Conservation (phyloP, 108 stramenopile species). For the Nannochloropsis oceanica region DNA sequence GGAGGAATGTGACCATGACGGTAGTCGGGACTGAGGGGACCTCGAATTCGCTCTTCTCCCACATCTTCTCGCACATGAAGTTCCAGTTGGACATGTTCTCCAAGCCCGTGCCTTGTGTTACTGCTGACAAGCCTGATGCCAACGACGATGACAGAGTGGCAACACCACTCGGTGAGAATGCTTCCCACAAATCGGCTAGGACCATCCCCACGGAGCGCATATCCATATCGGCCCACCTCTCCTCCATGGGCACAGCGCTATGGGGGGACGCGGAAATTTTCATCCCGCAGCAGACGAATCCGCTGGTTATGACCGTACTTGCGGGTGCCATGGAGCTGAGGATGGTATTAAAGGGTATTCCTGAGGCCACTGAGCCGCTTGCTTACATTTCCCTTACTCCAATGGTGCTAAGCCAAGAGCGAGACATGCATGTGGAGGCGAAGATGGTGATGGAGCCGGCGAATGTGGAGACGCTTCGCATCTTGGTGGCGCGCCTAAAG, state of each 20-base stretch:
- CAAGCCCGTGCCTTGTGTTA: not conserved
- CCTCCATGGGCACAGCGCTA: not conserved
- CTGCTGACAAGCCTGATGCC: not conserved
- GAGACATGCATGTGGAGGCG: not conserved
- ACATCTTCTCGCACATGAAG: not conserved
- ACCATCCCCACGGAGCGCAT: not conserved
- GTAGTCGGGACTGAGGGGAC: not conserved
- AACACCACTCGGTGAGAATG: not conserved
- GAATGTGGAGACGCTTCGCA: not conserved
- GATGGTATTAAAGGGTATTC: not conserved
- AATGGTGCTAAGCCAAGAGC: not conserved
- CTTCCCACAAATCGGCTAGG: not conserved
- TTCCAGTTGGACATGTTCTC: not conserved
- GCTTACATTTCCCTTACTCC: not conserved
- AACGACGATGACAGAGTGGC: not conserved
- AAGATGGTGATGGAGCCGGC: not conserved
- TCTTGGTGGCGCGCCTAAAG: not conserved
- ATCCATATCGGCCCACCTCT: not conserved
- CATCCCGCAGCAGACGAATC: not conserved
- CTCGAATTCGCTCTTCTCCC: not conserved
- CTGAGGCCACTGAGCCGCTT: not conserved
- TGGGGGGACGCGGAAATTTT: not conserved
- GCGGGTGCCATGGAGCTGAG: not conserved
- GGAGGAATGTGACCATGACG: not conserved
- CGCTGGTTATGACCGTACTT: not conserved